Evolutionary conservation across 352 stramenopile species (phyloP).

Genomic region (Pythium angustatum): DNA sequence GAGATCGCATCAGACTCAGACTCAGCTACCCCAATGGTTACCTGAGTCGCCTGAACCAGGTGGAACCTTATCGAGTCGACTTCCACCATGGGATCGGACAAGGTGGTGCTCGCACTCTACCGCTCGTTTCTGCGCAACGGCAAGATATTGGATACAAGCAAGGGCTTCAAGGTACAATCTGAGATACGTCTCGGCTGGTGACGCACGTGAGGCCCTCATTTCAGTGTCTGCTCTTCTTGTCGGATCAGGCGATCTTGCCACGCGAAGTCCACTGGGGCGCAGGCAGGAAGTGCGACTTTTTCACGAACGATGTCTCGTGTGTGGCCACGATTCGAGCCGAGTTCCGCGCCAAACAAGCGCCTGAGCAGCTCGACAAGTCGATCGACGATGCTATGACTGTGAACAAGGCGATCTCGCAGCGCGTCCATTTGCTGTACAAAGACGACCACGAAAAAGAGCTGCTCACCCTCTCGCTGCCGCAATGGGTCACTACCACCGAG

Average conservation of each 20-base stretch:
- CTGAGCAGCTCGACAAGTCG: constrained; percentile 30
- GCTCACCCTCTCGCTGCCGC: constrained; percentile 37
- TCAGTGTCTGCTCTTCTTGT: neutral
- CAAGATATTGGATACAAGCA: constrained; percentile 56
- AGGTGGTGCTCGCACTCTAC: constrained; percentile 69
- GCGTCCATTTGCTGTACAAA: constrained; percentile 60
- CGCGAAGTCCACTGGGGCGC: constrained; percentile 57
- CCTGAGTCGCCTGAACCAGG: too few species aligned
- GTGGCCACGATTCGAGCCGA: constrained; percentile 48
- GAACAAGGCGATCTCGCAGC: constrained; percentile 63
- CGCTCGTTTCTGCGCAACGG: constrained; percentile 67
- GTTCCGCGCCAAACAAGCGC: constrained; percentile 37
- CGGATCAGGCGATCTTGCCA: constrained; percentile 54
- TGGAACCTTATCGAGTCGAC: too few species aligned
- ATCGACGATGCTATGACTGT: constrained; percentile 69
- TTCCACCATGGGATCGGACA: constrained; percentile 44
- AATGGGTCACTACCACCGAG: constrained; percentile 38
- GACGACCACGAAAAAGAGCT: constrained; percentile 49
- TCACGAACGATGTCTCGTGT: constrained; percentile 51
- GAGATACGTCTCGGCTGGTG: neutral
- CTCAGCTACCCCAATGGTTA: too few species aligned
- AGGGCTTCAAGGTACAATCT: constrained; percentile 58
- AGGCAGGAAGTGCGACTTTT: constrained; percentile 67
- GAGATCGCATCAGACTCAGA: too few species aligned
- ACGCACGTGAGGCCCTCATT: neutral